Evolutionary conservation across 306 rosid species (phyloP), one percentile per base, ranked within the genome.

Genomic region (Psophocarpus tetragonolobus): DNA sequence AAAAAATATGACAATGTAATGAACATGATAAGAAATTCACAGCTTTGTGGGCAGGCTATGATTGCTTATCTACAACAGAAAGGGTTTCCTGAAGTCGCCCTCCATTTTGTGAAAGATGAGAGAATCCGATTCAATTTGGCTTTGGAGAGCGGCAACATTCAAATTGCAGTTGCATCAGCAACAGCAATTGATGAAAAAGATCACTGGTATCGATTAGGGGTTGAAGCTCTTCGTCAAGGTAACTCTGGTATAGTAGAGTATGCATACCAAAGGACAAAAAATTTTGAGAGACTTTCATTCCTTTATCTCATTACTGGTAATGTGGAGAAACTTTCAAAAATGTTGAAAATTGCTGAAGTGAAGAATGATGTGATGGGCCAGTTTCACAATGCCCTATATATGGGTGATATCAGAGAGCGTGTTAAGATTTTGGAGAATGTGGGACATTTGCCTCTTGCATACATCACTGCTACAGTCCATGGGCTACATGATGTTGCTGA

Each of bases 341-440:
- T 94, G 98, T 85, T 94, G 84, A 94, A 94, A 89, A 91, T 94
- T 78, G 98, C 98, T 33, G 97, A 90, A 86, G 96, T 94, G 20
- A 94, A 91, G 78, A 91, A 94, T 81, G 97, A 94, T 74, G 97
- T 94, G 78, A 94, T 94, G 98, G 98, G 98, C 48, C 98, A 94
- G 70, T 94, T 94, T 82, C 98, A 94, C 84, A 94, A 94, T 81
- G 96, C 98, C 56, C 66, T 91, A 29, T 94, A 94, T 81, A 75
- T 94, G 81, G 98, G 98, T 54, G 89, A 90, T 80, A 85, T 91
- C 33, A 81, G 79, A 30, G 98, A 94, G 74, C 96, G 96, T 17
- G 81, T 94, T 53, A 94, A 90, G 88, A 90, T 94, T 70, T 88
- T 94, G 88, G 98, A 94, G 85, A 88, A 85, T 74, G 97, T 80